Percentiles rank a stretch among this genome's conserved stretches.
These are phyloP conservation scores for Blastobotrys serpentis DNA, from an alignment of 1,139 yeast species.

Conservation along the genomic window DNA sequence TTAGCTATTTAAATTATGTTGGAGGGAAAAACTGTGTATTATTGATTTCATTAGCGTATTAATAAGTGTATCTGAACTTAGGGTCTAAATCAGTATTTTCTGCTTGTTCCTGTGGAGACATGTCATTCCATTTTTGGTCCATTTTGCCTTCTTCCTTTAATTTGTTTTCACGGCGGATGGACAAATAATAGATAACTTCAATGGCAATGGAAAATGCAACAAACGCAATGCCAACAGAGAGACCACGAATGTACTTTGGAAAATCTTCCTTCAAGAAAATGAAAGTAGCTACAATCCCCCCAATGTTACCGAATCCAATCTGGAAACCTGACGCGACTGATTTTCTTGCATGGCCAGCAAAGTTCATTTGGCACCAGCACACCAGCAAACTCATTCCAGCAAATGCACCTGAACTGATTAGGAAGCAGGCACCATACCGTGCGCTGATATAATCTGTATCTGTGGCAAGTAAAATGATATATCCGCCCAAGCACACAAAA, in stretches of 20 bases:
- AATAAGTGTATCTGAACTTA: constrained; percentile 50
- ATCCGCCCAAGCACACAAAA: constrained; percentile 52
- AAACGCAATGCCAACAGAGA: constrained; percentile 55
- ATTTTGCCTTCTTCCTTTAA: constrained; percentile 38
- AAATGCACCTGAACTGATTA: constrained; percentile 64
- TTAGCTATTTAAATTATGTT: no score
- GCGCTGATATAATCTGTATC: constrained; percentile 37
- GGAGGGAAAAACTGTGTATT: no score
- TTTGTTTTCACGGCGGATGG: constrained; percentile 35
- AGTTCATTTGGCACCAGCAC: constrained; percentile 70
- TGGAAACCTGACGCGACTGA: constrained; percentile 74
- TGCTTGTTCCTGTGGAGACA: constrained; percentile 47
- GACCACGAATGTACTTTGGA: constrained; percentile 59
- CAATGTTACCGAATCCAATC: constrained; percentile 79
- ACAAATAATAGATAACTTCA: constrained; percentile 46
- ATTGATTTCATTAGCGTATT: constrained; percentile 5
- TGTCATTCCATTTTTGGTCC: constrained; percentile 44
- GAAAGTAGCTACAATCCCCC: constrained; percentile 73
- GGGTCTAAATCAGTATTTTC: constrained; percentile 70
- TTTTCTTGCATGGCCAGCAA: constrained; percentile 68
- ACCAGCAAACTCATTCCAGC: constrained; percentile 72
- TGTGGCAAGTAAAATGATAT: constrained; percentile 48
- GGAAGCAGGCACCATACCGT: constrained; percentile 71
- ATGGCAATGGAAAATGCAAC: constrained; percentile 51
- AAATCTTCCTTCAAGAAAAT: constrained; percentile 57